Evolutionary conservation across 345 rosid genomes (phyloP).

Genomic region (Citrus medica): DNA sequence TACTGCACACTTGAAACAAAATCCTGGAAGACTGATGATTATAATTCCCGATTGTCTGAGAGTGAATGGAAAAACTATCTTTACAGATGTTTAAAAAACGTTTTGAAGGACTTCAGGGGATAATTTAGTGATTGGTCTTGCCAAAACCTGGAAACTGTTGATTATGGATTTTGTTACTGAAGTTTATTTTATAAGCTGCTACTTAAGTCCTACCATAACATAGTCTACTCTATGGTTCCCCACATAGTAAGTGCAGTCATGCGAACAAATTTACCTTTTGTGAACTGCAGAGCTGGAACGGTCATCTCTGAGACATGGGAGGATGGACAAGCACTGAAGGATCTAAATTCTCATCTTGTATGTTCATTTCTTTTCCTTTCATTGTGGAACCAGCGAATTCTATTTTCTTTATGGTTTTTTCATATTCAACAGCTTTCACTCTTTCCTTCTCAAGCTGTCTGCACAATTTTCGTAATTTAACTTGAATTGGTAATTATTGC

Average conservation of each 20-base stretch:
- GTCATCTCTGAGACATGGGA: constrained; percentile 99
- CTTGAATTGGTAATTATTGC: not conserved
- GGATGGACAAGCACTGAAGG: constrained; percentile 95
- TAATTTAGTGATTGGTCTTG: not conserved
- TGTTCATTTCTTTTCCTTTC: constrained; percentile 20
- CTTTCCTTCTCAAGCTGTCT: not conserved
- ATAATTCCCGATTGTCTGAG: not conserved
- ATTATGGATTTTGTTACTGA: not conserved
- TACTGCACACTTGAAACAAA: not conserved
- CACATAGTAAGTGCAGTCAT: not conserved
- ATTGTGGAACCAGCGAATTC: not conserved
- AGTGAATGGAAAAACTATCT: not conserved
- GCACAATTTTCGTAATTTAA: not conserved
- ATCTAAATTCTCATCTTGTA: constrained; percentile 91
- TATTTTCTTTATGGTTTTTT: not conserved
- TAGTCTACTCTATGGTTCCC: not conserved
- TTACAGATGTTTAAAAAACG: not conserved
- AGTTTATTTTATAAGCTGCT: not conserved
- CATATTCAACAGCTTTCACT: not conserved
- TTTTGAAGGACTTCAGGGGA: not conserved
- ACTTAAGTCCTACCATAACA: not conserved
- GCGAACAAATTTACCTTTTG: constrained; percentile 4
- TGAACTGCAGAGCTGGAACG: constrained; percentile 85
- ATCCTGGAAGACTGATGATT: not conserved
- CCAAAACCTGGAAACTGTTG: not conserved